Conservation (phyloP, 495 filamentous ascomycete genomes). For the Hapsidospora chrysogenum region DNA sequence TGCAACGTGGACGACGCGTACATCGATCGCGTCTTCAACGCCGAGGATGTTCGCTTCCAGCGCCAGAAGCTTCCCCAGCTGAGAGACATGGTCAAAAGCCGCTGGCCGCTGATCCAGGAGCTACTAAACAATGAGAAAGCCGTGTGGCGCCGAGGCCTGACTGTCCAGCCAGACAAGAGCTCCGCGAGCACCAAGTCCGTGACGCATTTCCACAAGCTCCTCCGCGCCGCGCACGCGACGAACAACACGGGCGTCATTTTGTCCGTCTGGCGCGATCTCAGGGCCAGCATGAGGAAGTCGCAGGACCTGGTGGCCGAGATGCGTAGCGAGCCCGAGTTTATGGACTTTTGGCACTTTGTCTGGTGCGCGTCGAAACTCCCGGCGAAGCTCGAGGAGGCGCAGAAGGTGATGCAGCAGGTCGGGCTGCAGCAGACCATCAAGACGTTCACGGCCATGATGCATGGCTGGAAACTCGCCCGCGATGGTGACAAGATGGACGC, state of each 20-base stretch:
- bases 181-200: neutral
- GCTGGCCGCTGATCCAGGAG: neutral
- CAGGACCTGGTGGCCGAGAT: slow-evolving; percentile 10
- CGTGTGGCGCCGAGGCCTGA: neutral
- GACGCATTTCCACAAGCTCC: neutral
- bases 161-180: neutral
- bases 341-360: slow-evolving; percentile 35
- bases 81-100: neutral
- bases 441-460: slow-evolving; percentile 49
- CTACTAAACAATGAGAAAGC: neutral
- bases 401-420: slow-evolving; percentile 36
- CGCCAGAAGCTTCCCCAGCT: neutral
- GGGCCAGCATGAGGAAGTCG: neutral
- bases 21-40: neutral
- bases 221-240: neutral
- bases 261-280: neutral
- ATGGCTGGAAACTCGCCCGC: slow-evolving; percentile 31
- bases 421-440: slow-evolving; percentile 32
- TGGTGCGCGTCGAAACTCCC: slow-evolving; percentile 32
- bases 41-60: neutral
- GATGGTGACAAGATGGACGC: slow-evolving; percentile 33
- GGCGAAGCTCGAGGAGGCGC: slow-evolving; percentile 35
- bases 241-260: neutral
- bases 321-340: slow-evolving; percentile 16
- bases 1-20: neutral